Percentiles rank a stretch among this genome's conserved stretches.
These are phyloP conservation scores for Aphanomyces stellatus DNA, from an alignment of 352 stramenopile species.

Conservation along the genomic window DNA sequence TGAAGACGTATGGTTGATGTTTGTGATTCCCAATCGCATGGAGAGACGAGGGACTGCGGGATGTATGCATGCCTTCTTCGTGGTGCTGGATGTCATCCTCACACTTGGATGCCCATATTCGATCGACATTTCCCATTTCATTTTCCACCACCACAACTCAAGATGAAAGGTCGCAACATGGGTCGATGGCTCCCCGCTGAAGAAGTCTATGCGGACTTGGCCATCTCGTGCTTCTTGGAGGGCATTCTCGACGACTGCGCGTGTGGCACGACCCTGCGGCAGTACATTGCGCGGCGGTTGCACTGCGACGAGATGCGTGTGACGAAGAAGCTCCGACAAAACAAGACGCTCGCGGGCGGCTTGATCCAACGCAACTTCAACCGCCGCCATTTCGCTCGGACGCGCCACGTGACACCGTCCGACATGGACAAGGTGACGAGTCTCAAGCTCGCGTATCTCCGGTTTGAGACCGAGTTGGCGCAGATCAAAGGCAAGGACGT, in stretches of 20 bases:
- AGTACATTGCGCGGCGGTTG: constrained; percentile 4
- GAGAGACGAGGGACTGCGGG: neutral
- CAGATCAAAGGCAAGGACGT: neutral
- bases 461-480: neutral
- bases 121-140: too few relatives aligned
- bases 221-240: neutral
- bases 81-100: too few relatives aligned
- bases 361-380: neutral
- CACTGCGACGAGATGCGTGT: constrained; percentile 6
- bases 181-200: neutral
- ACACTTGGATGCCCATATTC: too few relatives aligned
- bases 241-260: constrained; percentile 11
- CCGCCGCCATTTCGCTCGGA: neutral
- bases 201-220: neutral
- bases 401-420: neutral
- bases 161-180: too few relatives aligned
- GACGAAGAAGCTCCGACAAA: neutral
- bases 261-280: constrained; percentile 1
- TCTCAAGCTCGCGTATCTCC: neutral
- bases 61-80: neutral
- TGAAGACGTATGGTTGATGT: neutral
- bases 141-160: too few relatives aligned
- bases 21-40: neutral
- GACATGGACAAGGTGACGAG: neutral
- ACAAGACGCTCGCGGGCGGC: neutral